Percentiles rank a stretch among this genome's conserved stretches.
phyloP scores from a whole-genome alignment of 208 protist species.

The Trypanosomatidae sp. region DNA sequence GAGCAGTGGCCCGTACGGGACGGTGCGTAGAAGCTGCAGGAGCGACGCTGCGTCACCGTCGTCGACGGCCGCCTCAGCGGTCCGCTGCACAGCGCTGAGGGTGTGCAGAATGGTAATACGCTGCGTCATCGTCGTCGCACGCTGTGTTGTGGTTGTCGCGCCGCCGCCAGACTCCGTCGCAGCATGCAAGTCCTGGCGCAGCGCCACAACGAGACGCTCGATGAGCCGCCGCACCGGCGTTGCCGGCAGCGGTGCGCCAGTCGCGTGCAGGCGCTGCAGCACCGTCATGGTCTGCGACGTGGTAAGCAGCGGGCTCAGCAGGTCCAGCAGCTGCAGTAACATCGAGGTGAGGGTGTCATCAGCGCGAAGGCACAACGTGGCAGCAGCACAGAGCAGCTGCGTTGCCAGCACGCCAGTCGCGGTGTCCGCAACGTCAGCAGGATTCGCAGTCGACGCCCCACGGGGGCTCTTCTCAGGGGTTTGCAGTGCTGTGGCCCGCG shows the following conservation, averaged over 20 bases:
- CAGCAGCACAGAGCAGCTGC: slow-evolving; percentile 46
- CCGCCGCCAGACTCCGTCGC: not conserved
- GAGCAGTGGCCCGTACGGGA: slow-evolving; percentile 23
- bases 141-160: not conserved
- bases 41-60: slow-evolving; percentile 17
- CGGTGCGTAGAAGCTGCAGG: slow-evolving; percentile 13
- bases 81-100: slow-evolving; percentile 19
- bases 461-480: not conserved
- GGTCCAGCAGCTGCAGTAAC: slow-evolving; percentile 42
- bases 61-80: slow-evolving; percentile 14
- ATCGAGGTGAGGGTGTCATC: slow-evolving; percentile 37
- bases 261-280: slow-evolving; percentile 31
- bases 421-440: slow-evolving; percentile 5
- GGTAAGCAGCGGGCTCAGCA: slow-evolving; percentile 30
- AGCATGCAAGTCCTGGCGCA: slow-evolving; percentile 4
- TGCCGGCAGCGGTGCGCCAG: slow-evolving; percentile 22
- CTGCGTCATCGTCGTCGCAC: slow-evolving; percentile 6
- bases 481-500: not conserved
- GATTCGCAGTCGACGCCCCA: not conserved
- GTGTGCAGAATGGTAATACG: slow-evolving; percentile 18
- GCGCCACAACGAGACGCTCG: slow-evolving; percentile 23
- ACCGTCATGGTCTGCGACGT: slow-evolving; percentile 26
- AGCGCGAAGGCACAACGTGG: slow-evolving; percentile 45
- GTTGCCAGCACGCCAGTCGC: slow-evolving; percentile 28
- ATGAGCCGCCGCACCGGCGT: slow-evolving; percentile 22